Percentiles rank a stretch among this genome's conserved stretches.
phyloP scores from a whole-genome alignment of 2,329 filamentous ascomycete species.

The Trichoderma endophyticum region DNA sequence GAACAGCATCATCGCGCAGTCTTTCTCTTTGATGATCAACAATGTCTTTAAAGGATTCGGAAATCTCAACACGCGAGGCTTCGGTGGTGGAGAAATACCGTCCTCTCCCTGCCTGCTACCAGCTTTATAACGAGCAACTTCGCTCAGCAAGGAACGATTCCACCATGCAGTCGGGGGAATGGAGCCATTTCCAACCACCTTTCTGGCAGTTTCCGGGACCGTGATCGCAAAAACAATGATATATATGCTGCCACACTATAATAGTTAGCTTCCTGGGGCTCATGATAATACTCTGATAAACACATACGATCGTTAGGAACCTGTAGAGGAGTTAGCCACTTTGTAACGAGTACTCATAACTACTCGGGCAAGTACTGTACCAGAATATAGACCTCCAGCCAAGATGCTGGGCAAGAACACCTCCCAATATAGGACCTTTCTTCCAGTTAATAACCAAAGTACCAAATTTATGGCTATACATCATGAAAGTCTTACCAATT shows the following conservation, averaged over 20 bases:
- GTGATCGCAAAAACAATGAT: not conserved
- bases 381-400: constrained; percentile 1
- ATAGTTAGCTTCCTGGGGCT: not conserved
- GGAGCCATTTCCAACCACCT: not conserved
- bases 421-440: not conserved
- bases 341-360: not conserved
- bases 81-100: not conserved
- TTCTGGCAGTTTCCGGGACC: not conserved
- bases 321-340: not conserved
- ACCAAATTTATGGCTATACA: not conserved
- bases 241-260: not conserved
- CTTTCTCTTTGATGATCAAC: not conserved
- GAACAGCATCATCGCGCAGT: not conserved
- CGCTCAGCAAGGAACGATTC: not conserved
- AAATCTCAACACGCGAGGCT: not conserved
- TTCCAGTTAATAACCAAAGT: not conserved
- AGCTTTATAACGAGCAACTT: not conserved
- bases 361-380: not conserved
- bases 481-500: not conserved
- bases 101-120: not conserved
- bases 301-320: not conserved
- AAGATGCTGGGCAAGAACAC: not conserved
- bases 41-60: not conserved
- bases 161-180: not conserved
- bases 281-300: not conserved